A percentile compares a stretch with the other conserved stretches of the same genome.
phyloP scores from a whole-genome alignment of 164 flowering plant species.

The Tinospora cordifolia region DNA sequence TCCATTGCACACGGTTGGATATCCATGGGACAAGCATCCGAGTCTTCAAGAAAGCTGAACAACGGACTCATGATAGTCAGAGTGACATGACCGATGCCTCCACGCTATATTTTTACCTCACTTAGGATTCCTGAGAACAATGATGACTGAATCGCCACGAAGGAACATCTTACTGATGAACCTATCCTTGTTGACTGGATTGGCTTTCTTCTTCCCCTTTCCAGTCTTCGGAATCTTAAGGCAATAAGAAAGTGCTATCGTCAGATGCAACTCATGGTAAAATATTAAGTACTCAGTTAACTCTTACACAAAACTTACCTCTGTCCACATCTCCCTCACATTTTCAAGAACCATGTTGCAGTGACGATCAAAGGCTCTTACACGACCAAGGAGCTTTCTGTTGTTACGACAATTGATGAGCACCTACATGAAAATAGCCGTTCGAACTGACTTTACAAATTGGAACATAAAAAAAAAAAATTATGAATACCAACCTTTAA shows the following conservation, averaged over 20 bases:
- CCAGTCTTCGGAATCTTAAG: conserved; percentile 84
- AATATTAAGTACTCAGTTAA: too few species aligned
- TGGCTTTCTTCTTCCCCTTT: conserved; percentile 89
- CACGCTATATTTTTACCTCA: conserved; percentile 20
- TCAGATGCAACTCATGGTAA: background rate
- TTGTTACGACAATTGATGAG: conserved; percentile 85
- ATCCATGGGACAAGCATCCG: background rate
- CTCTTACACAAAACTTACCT: conserved; percentile 36
- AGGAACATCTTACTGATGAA: conserved; percentile 95
- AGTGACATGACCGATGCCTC: background rate
- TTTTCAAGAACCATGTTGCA: conserved; percentile 94
- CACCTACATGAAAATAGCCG: conserved; percentile 31
- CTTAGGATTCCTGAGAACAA: conserved; percentile 90
- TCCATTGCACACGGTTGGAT: background rate
- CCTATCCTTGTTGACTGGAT: conserved; percentile 83
- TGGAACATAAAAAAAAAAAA: too few species aligned
- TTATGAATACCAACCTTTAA: too few species aligned
- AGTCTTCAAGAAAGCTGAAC: background rate
- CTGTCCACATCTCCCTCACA: conserved; percentile 96
- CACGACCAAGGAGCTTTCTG: conserved; percentile 80
- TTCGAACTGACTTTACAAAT: background rate
- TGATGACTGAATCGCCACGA: conserved; percentile 87
- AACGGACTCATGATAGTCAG: background rate
- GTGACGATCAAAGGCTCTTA: conserved; percentile 86
- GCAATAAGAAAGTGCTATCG: background rate